Percentiles rank a stretch among this genome's conserved stretches.
Evolutionary conservation across 1,284 basidiomycete species (phyloP).

Genomic region (Tylopilus sp.): DNA sequence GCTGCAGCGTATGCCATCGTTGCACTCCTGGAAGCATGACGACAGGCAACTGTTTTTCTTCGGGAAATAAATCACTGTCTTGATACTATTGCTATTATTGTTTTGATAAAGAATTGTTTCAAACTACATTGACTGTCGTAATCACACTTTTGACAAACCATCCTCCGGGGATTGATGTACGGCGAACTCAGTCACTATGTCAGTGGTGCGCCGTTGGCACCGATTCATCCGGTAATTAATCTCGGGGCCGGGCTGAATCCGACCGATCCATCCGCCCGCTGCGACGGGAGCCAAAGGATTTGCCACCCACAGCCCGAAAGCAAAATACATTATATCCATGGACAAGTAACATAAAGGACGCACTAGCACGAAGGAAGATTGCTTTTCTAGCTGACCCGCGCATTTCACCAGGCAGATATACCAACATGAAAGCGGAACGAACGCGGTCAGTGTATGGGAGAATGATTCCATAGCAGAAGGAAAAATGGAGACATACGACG

Average conservation of each 20-base stretch:
- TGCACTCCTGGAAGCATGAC: slow-evolving; percentile 57
- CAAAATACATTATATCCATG: background rate
- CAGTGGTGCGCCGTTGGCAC: background rate
- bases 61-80: background rate
- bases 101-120: background rate
- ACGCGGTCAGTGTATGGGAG: background rate
- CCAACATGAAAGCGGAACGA: no score
- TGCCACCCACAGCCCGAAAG: background rate
- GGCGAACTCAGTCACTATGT: background rate
- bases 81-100: slow-evolving; percentile 3
- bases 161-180: background rate
- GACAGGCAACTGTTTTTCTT: background rate
- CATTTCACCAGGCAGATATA: background rate
- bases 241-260: no score
- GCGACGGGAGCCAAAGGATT: background rate
- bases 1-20: slow-evolving; percentile 88
- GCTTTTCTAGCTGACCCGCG: background rate
- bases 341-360: background rate
- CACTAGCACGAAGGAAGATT: background rate
- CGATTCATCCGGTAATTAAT: no score
- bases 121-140: slow-evolving; percentile 1
- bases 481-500: no score
- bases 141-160: background rate
- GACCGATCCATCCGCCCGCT: no score
- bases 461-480: background rate